phyloP scores from a whole-genome alignment of 805 yeast genomes.

The Starmerella bacillaris region DNA sequence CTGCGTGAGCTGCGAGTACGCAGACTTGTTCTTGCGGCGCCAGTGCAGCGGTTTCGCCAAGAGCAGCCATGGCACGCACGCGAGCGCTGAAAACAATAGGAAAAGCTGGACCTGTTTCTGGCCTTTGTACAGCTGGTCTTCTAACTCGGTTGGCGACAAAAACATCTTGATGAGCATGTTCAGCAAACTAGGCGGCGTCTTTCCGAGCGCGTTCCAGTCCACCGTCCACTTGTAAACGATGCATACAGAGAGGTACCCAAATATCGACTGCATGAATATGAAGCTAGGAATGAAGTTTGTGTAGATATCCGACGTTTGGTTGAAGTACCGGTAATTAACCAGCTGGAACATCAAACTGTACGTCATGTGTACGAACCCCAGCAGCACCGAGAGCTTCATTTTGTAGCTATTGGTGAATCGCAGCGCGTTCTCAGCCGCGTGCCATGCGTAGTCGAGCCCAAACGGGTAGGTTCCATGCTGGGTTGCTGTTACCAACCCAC shows the following conservation, averaged over 20 bases:
- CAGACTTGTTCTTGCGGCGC: constrained; percentile 36
- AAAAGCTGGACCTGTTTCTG: constrained; percentile 61
- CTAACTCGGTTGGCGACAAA: constrained; percentile 74
- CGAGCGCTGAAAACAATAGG: constrained; percentile 51
- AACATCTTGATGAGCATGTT: constrained; percentile 96
- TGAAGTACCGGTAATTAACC: constrained; percentile 54
- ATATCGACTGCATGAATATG: constrained; percentile 87
- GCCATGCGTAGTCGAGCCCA: constrained; percentile 94
- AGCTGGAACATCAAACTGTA: constrained; percentile 71
- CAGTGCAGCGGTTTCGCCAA: constrained; percentile 66
- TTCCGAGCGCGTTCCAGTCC: constrained; percentile 65
- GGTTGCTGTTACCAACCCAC: constrained; percentile 33
- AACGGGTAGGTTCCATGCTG: constrained; percentile 46
- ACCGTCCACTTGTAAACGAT: constrained; percentile 87
- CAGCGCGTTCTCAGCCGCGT: constrained; percentile 81
- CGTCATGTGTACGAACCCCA: constrained; percentile 92
- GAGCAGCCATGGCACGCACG: constrained; percentile 87
- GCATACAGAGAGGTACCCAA: constrained; percentile 74
- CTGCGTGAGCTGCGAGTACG: constrained; percentile 29
- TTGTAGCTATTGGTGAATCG: constrained; percentile 87
- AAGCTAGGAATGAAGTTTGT: constrained; percentile 92
- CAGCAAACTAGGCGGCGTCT: constrained; percentile 80
- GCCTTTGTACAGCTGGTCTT: constrained; percentile 60
- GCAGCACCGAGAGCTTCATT: constrained; percentile 85
- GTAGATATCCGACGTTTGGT: constrained; percentile 58